A percentile compares a stretch with the other conserved stretches of the same genome.
These are phyloP conservation scores for Rubia occidens DNA, from an alignment of 305 asterid species.

Conservation along the genomic window DNA sequence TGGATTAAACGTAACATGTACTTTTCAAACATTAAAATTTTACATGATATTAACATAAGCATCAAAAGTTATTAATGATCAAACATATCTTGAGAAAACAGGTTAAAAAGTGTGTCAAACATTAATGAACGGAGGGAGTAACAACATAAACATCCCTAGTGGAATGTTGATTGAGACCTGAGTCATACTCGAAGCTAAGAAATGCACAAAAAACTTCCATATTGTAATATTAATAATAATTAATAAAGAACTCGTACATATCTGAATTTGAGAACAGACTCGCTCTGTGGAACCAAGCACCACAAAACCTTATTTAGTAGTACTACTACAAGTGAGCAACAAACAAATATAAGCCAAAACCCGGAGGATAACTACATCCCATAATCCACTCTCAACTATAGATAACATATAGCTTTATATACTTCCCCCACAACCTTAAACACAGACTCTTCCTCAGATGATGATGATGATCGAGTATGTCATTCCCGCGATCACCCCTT, in stretches of 20 bases:
- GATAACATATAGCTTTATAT: neutral
- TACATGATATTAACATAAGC: too few species aligned
- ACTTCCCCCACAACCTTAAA: constrained; percentile 4
- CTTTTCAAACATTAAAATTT: too few species aligned
- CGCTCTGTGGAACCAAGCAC: neutral
- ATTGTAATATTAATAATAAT: neutral
- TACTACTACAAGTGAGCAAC: constrained; percentile 1
- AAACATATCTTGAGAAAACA: too few species aligned
- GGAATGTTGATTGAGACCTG: neutral
- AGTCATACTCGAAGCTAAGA: neutral
- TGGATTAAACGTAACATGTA: too few species aligned
- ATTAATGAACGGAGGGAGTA: too few species aligned
- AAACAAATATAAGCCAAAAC: constrained; percentile 7
- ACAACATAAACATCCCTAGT: too few species aligned
- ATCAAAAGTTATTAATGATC: too few species aligned
- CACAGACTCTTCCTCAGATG: constrained; percentile 11
- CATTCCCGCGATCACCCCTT: neutral
- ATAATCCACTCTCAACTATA: constrained; percentile 7
- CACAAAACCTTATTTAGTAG: constrained; percentile 12
- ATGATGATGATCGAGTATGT: neutral
- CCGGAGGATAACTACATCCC: constrained; percentile 5
- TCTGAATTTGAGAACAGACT: constrained; percentile 9
- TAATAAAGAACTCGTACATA: neutral
- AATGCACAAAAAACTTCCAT: neutral
- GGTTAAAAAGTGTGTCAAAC: too few species aligned